Evolutionary conservation across 1,284 basidiomycete genomes (phyloP).

Genomic region (Cryptococcus maquisensis): DNA sequence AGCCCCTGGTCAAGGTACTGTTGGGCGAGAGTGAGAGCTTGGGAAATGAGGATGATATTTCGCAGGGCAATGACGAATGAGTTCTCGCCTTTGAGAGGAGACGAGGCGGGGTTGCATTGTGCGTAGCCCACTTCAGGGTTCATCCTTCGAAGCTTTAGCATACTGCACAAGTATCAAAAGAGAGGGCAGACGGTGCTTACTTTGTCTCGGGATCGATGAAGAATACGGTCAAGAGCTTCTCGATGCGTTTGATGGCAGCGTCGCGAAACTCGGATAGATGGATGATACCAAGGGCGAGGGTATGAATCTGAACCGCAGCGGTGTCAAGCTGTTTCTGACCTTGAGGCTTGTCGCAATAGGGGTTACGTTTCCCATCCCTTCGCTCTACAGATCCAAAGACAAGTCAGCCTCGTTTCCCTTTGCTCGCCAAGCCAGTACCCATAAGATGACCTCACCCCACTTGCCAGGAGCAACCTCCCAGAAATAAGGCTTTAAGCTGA

Average conservation of each 20-base stretch:
- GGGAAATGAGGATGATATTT: slow-evolving; percentile 29
- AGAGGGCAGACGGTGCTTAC: slow-evolving; percentile 6
- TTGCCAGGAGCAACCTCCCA: slow-evolving; percentile 24
- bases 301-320: slow-evolving; percentile 15
- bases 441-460: slow-evolving; percentile 24
- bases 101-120: slow-evolving; percentile 25
- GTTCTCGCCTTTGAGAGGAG: slow-evolving; percentile 23
- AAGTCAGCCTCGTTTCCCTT: neutral
- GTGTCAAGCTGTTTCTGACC: slow-evolving; percentile 31
- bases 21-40: slow-evolving; percentile 16
- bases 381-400: slow-evolving; percentile 16
- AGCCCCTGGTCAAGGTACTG: slow-evolving; percentile 3
- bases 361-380: slow-evolving; percentile 35
- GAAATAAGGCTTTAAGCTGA: slow-evolving; percentile 32
- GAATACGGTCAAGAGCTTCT: slow-evolving; percentile 27
- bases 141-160: slow-evolving; percentile 15
- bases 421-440: neutral
- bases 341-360: slow-evolving; percentile 25
- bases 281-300: slow-evolving; percentile 17
- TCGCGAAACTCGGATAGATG: slow-evolving; percentile 10
- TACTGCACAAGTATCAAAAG: too few species aligned
- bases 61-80: slow-evolving; percentile 34
- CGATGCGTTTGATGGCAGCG: slow-evolving; percentile 7
- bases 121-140: slow-evolving; percentile 29
- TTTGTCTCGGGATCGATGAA: slow-evolving; percentile 30